These are phyloP conservation scores for Nitzschia inconspicua DNA, from an alignment of 108 stramenopile genomes.

Conservation along the genomic window DNA sequence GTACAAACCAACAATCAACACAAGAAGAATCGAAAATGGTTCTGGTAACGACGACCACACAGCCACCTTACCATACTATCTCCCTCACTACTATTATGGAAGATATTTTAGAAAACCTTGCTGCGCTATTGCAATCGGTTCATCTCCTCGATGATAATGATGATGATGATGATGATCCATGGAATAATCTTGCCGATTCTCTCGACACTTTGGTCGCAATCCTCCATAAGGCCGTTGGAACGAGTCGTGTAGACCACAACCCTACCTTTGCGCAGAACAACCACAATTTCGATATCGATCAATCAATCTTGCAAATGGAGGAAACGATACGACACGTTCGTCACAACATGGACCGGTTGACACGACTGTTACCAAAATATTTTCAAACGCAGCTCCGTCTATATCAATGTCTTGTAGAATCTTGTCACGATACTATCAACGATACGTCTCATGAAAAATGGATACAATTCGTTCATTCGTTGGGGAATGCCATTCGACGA, in stretches of 20 bases:
- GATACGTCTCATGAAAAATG: not conserved
- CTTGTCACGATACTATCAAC: not conserved
- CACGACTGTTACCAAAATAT: not conserved
- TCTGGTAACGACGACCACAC: no score
- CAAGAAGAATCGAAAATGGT: no score
- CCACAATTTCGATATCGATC: not conserved
- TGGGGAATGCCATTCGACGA: constrained; percentile 1
- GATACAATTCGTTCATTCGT: not conserved
- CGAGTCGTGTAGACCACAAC: not conserved
- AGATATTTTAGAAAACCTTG: no score
- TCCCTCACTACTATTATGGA: no score
- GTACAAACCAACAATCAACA: no score
- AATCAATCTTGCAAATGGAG: constrained; percentile 12
- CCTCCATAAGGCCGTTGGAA: not conserved
- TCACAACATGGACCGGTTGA: constrained; percentile 1
- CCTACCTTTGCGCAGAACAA: not conserved
- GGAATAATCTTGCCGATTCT: not conserved
- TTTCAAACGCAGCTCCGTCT: not conserved
- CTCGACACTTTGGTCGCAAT: not conserved
- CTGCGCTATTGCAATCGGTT: no score
- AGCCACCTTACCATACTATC: no score
- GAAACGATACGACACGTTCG: constrained; percentile 6
- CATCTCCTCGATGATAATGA: not conserved
- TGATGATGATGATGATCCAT: not conserved
- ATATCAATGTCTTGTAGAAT: constrained; percentile 1